Evolutionary conservation across 176 grass and related monocot species (phyloP), one percentile per base, ranked within the genome.

Genomic region (Pontederia paniculata): DNA sequence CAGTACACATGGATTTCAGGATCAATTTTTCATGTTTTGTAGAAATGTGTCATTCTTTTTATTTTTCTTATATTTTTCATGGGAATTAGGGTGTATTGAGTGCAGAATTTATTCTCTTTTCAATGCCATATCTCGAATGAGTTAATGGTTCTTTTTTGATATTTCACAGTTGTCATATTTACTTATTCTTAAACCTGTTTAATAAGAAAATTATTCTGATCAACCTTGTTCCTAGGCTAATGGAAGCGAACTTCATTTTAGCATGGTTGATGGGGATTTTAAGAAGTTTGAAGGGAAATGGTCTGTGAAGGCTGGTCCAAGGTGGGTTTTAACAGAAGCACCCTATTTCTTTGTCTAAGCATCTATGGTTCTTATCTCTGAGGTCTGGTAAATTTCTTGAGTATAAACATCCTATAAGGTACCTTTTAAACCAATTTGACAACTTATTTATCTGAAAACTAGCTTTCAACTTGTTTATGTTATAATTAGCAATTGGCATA

Each of bases 241-340:
- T 77, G 86, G 91, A 5, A 63, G 80, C 49, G 91, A 90, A 66
- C 91, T 97, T 52, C 83, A 74, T 78, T 97, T 90, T 73, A 84
- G 71, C 18, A 81, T 97, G 91, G 86, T 97, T 11, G 91, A 90
- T 77, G 91, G 91, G 2, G 91, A 90, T 67, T 97, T 97, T 53
- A 90, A 84, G 72, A 97, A 84, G 67, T 97, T 97, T n/a, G 91
- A 97, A 81, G 86, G 86, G 17, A 90, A 97, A 78, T 97, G 86
- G 91, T 87, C 77, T 37, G 54, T 97, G 52, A 71, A 65, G 74
- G 15, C 91, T 64, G 80, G 85, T 78, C 83, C 70, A 72, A 90
- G 76, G 91, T 97, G 64, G 0, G 53, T 28, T 43, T 80, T 58
- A 60, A 1, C 43, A n/a, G n/a, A 44, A 44, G 15, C 10, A 1